Percentiles rank a stretch among this genome's conserved stretches.
Conservation (phyloP, 2,329 filamentous ascomycete genomes). For the Rhinocladiella similis region DNA sequence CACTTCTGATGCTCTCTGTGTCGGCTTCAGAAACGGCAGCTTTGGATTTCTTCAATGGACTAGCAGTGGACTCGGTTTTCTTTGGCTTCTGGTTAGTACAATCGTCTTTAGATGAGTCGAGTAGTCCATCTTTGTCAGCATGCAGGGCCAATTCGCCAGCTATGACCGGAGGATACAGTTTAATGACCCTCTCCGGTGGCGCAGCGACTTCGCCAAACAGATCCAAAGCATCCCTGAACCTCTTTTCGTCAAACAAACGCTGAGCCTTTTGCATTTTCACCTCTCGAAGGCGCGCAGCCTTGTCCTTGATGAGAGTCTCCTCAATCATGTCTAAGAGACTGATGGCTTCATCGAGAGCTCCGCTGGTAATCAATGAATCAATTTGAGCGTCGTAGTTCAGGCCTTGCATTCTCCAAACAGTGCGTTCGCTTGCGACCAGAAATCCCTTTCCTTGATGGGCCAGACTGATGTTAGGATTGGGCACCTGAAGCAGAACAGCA, state of each 20-base stretch:
- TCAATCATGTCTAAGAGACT: constrained; percentile 88
- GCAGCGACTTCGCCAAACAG: constrained; percentile 88
- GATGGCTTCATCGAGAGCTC: constrained; percentile 84
- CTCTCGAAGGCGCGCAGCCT: constrained; percentile 75
- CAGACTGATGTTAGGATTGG: constrained; percentile 88
- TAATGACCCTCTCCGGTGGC: constrained; percentile 83
- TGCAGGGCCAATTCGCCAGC: constrained; percentile 70
- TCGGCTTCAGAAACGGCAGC: constrained; percentile 14
- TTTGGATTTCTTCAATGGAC: constrained; percentile 17
- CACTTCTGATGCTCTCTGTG: constrained; percentile 19
- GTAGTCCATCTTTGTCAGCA: constrained; percentile 15
- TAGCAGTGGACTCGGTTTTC: constrained; percentile 15
- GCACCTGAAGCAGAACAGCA: constrained; percentile 83
- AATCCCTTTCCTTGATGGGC: constrained; percentile 96
- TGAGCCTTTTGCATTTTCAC: constrained; percentile 93
- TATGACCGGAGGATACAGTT: constrained; percentile 78
- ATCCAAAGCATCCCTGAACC: constrained; percentile 83
- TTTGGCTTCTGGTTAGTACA: constrained; percentile 7
- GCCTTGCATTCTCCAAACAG: constrained; percentile 94
- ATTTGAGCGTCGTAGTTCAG: constrained; percentile 90
- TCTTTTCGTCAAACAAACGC: constrained; percentile 75
- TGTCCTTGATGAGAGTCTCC: constrained; percentile 83
- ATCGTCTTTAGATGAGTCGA: not conserved
- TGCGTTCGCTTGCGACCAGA: constrained; percentile 85
- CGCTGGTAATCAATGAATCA: constrained; percentile 72